These are phyloP conservation scores for Rhizopus microsporus DNA, from an alignment of 371 early-diverging fungal species.

Conservation along the genomic window DNA sequence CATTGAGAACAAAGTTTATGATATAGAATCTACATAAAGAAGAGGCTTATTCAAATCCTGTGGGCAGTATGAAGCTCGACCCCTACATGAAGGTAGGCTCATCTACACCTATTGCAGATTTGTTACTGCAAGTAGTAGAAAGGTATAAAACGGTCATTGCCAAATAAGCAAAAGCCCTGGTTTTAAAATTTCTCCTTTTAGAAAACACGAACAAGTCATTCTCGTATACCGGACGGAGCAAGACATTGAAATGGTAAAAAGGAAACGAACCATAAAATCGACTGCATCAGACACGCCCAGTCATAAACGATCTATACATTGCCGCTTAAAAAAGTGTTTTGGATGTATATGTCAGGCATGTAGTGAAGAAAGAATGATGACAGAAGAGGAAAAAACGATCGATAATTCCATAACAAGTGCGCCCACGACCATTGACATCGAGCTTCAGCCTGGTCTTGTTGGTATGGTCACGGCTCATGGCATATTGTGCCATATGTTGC, in stretches of 20 bases:
- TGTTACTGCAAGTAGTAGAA: not conserved
- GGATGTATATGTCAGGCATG: not conserved
- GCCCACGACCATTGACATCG: constrained; percentile 10
- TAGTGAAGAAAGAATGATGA: not conserved
- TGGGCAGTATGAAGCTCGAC: constrained; percentile 16
- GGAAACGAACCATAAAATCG: constrained; percentile 5
- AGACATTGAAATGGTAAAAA: constrained; percentile 9
- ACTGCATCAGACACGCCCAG: not conserved
- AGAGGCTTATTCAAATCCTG: not conserved
- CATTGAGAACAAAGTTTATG: not conserved
- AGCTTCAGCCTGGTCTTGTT: constrained; percentile 12
- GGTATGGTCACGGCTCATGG: constrained; percentile 15
- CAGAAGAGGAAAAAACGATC: constrained; percentile 4
- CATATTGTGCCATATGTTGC: constrained; percentile 9
- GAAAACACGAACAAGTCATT: constrained; percentile 5
- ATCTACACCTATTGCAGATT: constrained; percentile 4
- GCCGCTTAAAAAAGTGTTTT: constrained; percentile 1
- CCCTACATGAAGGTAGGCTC: constrained; percentile 14
- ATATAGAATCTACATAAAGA: not conserved
- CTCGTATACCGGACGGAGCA: constrained; percentile 20
- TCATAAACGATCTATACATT: not conserved
- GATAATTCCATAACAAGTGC: constrained; percentile 1
- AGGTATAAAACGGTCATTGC: not conserved
- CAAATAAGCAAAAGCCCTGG: constrained; percentile 1
- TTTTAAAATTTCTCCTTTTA: not conserved